Evolutionary conservation across 2,329 filamentous ascomycete species (phyloP).

Genomic region (Fusarium oligoseptatum): DNA sequence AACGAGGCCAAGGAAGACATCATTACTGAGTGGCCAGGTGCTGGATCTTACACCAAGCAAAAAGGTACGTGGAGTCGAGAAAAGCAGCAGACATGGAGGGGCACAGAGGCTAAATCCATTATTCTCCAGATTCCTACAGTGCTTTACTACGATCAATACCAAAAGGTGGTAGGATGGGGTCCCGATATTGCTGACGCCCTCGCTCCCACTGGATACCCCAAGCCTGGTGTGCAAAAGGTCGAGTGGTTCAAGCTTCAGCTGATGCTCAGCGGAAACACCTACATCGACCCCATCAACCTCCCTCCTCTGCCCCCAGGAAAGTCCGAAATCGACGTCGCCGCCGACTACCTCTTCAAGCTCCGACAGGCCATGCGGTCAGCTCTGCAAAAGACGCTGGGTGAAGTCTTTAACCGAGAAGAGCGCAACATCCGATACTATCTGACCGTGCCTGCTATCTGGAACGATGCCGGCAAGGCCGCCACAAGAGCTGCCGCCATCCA

Average conservation of each 20-base stretch:
- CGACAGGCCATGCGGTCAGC: slow-evolving; percentile 97
- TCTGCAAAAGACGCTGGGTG: slow-evolving; percentile 94
- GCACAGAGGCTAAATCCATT: slow-evolving; percentile 22
- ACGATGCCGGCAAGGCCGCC: slow-evolving; percentile 97
- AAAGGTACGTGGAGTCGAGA: slow-evolving; percentile 73
- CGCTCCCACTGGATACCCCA: slow-evolving; percentile 96
- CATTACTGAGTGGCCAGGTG: slow-evolving; percentile 98
- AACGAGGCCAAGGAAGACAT: slow-evolving; percentile 98
- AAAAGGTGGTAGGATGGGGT: slow-evolving; percentile 99
- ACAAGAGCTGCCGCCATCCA: slow-evolving; percentile 96
- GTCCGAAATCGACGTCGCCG: slow-evolving; percentile 99
- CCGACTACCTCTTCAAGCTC: slow-evolving; percentile 98
- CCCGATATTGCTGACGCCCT: slow-evolving; percentile 97
- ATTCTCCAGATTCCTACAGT: slow-evolving; percentile 88
- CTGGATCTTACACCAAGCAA: slow-evolving; percentile 97
- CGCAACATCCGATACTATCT: slow-evolving; percentile 98
- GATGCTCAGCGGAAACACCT: slow-evolving; percentile 98
- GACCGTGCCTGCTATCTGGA: slow-evolving; percentile 99
- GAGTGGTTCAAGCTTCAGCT: slow-evolving; percentile 99
- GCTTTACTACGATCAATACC: slow-evolving; percentile 99
- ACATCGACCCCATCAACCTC: slow-evolving; percentile 98
- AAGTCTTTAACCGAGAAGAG: slow-evolving; percentile 98
- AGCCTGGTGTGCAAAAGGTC: slow-evolving; percentile 97
- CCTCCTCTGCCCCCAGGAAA: slow-evolving; percentile 97
- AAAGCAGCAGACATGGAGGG: background rate